Evolutionary conservation across 1,284 basidiomycete species (phyloP).

Genomic region (Apiotrichum gracile): DNA sequence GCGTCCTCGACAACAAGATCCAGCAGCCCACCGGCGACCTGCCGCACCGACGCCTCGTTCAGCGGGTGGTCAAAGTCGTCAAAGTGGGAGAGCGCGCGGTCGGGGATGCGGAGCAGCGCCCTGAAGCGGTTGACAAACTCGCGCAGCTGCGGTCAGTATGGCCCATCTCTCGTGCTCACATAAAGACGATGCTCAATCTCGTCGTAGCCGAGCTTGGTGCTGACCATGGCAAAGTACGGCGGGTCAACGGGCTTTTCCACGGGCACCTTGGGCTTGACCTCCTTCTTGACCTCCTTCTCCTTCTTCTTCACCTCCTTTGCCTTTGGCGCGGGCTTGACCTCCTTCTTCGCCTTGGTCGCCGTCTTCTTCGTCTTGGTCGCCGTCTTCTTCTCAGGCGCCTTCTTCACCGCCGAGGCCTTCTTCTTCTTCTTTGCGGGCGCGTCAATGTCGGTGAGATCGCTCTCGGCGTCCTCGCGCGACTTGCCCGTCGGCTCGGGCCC

Average conservation of each 20-base stretch:
- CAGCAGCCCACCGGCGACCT: conserved; percentile 33
- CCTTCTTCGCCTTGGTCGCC: conserved; percentile 1
- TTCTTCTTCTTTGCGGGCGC: conserved; percentile 4
- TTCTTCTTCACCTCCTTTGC: conserved; percentile 12
- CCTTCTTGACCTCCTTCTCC: conserved; percentile 9
- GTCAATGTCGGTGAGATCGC: conserved; percentile 14
- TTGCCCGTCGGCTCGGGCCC: not conserved
- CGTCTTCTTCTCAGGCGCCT: conserved; percentile 3
- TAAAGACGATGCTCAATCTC: conserved; percentile 35
- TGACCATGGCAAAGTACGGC: conserved; percentile 29
- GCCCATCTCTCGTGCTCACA: conserved; percentile 14
- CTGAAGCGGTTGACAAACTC: conserved; percentile 39
- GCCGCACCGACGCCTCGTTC: conserved; percentile 33
- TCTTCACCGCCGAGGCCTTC: conserved; percentile 1
- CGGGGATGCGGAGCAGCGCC: conserved; percentile 26
- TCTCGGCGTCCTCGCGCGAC: not conserved
- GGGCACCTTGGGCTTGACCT: conserved; percentile 9
- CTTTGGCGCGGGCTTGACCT: conserved; percentile 7
- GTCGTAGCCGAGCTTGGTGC: conserved; percentile 23
- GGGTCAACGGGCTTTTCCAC: conserved; percentile 16
- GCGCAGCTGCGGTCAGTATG: conserved; percentile 24
- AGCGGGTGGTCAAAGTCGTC: conserved; percentile 43
- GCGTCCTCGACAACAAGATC: conserved; percentile 23
- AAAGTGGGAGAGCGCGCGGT: conserved; percentile 29
- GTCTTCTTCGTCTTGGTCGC: conserved; percentile 4